These are phyloP conservation scores for Entelexis sorbosivorans DNA, from an alignment of 1,139 yeast genomes.

Conservation along the genomic window DNA sequence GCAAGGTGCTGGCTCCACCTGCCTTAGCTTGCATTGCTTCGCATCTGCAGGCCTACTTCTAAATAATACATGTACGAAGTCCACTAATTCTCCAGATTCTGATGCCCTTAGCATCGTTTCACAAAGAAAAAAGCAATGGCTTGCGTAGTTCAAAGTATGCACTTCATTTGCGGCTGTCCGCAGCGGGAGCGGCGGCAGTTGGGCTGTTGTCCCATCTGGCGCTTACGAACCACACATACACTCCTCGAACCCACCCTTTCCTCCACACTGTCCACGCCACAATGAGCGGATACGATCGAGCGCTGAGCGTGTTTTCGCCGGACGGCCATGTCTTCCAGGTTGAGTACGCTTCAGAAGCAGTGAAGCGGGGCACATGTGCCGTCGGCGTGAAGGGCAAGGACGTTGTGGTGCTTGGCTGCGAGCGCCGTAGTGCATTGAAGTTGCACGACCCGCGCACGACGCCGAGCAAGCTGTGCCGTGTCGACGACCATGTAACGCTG, in stretches of 20 bases:
- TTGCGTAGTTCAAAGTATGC: too few species aligned
- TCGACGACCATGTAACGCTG: conserved; percentile 80
- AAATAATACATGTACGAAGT: too few species aligned
- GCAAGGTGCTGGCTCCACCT: too few species aligned
- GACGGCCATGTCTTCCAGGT: conserved; percentile 99
- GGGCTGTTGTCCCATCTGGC: neutral
- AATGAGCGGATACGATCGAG: conserved; percentile 99
- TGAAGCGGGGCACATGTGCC: conserved; percentile 95
- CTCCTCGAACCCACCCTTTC: neutral
- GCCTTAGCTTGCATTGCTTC: too few species aligned
- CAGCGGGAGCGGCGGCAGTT: too few species aligned
- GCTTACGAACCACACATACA: conserved; percentile 3
- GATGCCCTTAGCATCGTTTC: too few species aligned
- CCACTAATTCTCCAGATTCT: too few species aligned
- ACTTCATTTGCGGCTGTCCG: too few species aligned
- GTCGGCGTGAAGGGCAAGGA: conserved; percentile 90
- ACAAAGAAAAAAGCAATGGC: too few species aligned
- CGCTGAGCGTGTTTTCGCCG: conserved; percentile 96
- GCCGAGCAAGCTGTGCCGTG: conserved; percentile 83
- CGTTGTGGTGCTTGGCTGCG: conserved; percentile 89
- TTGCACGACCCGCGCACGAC: conserved; percentile 94
- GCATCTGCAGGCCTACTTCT: too few species aligned
- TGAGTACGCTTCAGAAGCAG: conserved; percentile 96
- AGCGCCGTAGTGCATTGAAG: conserved; percentile 87
- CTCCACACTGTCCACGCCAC: conserved; percentile 2